A percentile compares a stretch with the other conserved stretches of the same genome.
phyloP scores from a whole-genome alignment of 306 rosid species.

The Glycine tomentella region DNA sequence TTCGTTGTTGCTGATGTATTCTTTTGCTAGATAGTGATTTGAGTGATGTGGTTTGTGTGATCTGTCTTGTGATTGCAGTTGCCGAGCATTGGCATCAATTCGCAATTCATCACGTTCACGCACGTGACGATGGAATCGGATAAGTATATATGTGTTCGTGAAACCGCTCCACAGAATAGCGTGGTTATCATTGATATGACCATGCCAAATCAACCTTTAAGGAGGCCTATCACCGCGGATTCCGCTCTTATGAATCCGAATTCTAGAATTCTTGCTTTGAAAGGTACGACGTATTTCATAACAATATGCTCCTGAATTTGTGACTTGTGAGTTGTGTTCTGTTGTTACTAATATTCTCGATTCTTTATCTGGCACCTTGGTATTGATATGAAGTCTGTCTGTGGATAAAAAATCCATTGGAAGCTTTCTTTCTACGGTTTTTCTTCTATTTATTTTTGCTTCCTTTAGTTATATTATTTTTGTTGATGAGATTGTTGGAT shows the following conservation, averaged over 20 bases:
- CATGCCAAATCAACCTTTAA: constrained; percentile 90
- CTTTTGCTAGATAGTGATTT: constrained; percentile 21
- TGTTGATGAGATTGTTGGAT: background rate
- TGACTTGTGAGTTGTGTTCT: background rate
- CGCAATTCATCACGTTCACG: constrained; percentile 90
- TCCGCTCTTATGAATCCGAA: constrained; percentile 99
- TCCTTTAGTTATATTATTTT: background rate
- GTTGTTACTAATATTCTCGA: background rate
- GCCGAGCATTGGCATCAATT: constrained; percentile 91
- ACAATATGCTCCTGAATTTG: background rate
- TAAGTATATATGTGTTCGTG: constrained; percentile 92
- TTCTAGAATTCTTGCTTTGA: constrained; percentile 90
- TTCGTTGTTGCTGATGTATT: constrained; percentile 25
- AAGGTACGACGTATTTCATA: constrained; percentile 62
- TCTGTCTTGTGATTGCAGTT: constrained; percentile 75
- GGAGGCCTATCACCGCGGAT: constrained; percentile 97
- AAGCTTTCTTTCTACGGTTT: constrained; percentile 5
- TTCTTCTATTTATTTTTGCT: background rate
- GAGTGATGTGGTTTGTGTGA: constrained; percentile 51
- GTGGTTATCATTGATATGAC: constrained; percentile 91
- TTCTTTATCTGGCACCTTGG: background rate
- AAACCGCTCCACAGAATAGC: constrained; percentile 90
- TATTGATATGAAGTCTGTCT: constrained; percentile 14
- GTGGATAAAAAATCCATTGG: background rate
- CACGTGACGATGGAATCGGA: constrained; percentile 99